Percentiles rank a stretch among this genome's conserved stretches.
Evolutionary conservation across 108 stramenopile genomes (phyloP).

Genomic region (Cyclotella sp.): DNA sequence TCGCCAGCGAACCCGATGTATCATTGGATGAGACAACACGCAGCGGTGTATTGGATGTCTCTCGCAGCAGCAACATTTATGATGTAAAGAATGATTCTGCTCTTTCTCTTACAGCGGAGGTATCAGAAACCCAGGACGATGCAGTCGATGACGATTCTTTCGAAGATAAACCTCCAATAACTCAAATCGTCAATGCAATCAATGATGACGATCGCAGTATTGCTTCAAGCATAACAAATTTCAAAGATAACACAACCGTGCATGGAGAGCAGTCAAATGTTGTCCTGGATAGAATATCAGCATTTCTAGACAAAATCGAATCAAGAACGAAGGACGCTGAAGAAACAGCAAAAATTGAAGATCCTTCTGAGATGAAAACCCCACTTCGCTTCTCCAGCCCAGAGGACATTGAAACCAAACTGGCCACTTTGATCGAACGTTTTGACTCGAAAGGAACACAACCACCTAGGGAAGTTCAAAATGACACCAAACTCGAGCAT

Average conservation of each 20-base stretch:
- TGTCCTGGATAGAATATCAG: constrained; percentile 37
- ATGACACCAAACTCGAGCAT: constrained; percentile 4
- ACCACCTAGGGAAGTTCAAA: neutral
- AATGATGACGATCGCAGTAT: constrained; percentile 45
- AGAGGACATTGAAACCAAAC: constrained; percentile 43
- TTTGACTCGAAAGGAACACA: constrained; percentile 28
- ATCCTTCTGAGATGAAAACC: neutral
- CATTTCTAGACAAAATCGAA: constrained; percentile 41
- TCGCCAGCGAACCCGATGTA: constrained; percentile 22
- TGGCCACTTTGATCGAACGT: constrained; percentile 28
- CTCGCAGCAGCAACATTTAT: neutral
- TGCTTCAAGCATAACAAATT: constrained; percentile 46
- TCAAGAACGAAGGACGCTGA: neutral
- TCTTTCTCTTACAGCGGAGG: constrained; percentile 6
- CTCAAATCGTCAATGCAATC: constrained; percentile 24
- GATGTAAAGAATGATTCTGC: neutral
- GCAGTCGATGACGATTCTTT: neutral
- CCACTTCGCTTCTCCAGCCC: constrained; percentile 16
- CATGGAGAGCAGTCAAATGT: constrained; percentile 20
- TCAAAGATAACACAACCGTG: constrained; percentile 10
- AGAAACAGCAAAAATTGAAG: neutral
- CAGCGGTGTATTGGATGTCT: constrained; percentile 17
- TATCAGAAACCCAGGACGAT: neutral
- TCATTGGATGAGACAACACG: constrained; percentile 32
- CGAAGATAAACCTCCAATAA: constrained; percentile 25